Percentiles rank a stretch among this genome's conserved stretches.
These are phyloP conservation scores for Starmerella roubikii DNA, from an alignment of 805 yeast genomes.

Conservation along the genomic window DNA sequence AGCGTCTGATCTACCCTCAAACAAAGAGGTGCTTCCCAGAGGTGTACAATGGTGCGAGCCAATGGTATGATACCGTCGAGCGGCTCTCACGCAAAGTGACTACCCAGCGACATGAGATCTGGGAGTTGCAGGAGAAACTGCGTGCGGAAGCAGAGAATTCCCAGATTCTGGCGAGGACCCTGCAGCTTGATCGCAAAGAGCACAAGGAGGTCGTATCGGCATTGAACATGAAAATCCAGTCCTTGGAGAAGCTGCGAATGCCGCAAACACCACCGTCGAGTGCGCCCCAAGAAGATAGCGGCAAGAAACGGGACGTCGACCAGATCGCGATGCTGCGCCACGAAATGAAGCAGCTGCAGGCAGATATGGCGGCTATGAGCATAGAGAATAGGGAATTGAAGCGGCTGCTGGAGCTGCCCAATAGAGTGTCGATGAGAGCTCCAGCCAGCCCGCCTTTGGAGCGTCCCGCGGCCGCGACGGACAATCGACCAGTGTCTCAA, in stretches of 20 bases:
- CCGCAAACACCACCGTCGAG: too few species aligned
- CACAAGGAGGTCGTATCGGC: constrained; percentile 8
- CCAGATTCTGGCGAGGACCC: background rate
- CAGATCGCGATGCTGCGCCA: background rate
- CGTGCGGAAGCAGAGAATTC: constrained; percentile 7
- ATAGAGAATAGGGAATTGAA: background rate
- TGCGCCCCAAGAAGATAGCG: too few species aligned
- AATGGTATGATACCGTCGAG: constrained; percentile 3
- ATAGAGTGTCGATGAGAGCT: too few species aligned
- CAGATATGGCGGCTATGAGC: background rate
- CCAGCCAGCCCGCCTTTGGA: too few species aligned
- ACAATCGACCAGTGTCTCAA: too few species aligned
- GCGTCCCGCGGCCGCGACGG: too few species aligned
- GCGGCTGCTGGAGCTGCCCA: background rate
- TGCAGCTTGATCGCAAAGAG: constrained; percentile 6
- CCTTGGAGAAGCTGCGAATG: too few species aligned
- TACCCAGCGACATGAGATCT: constrained; percentile 10
- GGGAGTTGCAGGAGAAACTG: constrained; percentile 8
- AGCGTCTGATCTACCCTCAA: background rate
- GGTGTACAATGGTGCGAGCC: background rate
- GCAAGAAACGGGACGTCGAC: background rate
- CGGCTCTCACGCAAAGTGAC: constrained; percentile 5
- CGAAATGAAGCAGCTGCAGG: background rate
- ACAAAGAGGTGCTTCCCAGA: background rate
- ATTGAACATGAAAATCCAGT: constrained; percentile 2